Evolutionary conservation across 352 stramenopile species (phyloP).

Genomic region (Phytophthora constricta): DNA sequence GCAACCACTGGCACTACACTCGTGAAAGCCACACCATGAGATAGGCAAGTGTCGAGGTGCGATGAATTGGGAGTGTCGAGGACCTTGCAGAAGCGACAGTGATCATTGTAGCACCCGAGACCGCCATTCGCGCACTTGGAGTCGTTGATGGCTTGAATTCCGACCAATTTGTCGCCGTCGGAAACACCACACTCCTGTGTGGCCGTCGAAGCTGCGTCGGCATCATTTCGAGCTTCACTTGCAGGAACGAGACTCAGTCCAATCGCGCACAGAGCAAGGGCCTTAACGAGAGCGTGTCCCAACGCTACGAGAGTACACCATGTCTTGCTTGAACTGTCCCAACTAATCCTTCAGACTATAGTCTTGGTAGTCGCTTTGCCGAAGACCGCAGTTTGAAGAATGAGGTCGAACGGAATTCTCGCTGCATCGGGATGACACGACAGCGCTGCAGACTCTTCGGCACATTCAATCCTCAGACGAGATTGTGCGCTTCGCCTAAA

Average conservation of each 20-base stretch:
- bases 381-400: conserved; percentile 25
- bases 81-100: conserved; percentile 49
- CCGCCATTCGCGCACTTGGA: conserved; percentile 36
- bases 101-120: conserved; percentile 42
- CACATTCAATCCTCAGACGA: too few relatives aligned
- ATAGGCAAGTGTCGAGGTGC: conserved; percentile 33
- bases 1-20: conserved; percentile 7
- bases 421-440: too few relatives aligned
- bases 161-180: conserved; percentile 36
- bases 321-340: neutral
- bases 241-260: conserved; percentile 12
- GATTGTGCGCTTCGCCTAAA: neutral
- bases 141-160: conserved; percentile 40
- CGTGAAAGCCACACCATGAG: conserved; percentile 27
- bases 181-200: conserved; percentile 21
- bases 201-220: neutral
- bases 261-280: conserved; percentile 12
- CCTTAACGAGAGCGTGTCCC: conserved; percentile 18
- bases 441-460: too few relatives aligned
- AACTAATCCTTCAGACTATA: neutral
- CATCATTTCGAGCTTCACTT: conserved; percentile 12
- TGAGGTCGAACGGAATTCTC: conserved; percentile 5
- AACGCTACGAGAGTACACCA: conserved; percentile 26
- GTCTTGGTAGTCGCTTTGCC: conserved; percentile 5
- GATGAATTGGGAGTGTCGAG: conserved; percentile 41